Percentiles rank a stretch among this genome's conserved stretches.
Conservation (phyloP, 2,329 filamentous ascomycete species). For the Akanthomyces uredinophilus region DNA sequence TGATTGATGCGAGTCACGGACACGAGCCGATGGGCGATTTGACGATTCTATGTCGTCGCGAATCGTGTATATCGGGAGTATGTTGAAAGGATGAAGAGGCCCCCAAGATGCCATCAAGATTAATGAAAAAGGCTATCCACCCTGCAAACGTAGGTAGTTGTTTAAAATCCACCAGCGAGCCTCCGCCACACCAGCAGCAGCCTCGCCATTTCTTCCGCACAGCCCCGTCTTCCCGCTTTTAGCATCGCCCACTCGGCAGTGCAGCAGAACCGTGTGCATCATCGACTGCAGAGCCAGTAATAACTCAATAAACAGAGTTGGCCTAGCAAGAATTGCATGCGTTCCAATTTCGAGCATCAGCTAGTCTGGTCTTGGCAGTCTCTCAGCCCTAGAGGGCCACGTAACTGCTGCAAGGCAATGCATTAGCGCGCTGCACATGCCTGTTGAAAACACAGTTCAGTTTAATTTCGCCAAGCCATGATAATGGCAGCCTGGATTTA, state of each 20-base stretch:
- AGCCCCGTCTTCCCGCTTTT: constrained; percentile 9
- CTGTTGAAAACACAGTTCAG: background rate
- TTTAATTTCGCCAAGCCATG: background rate
- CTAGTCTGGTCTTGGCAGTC: background rate
- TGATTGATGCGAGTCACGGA: background rate
- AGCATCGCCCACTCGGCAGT: constrained; percentile 7
- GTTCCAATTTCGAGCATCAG: background rate
- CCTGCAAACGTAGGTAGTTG: background rate
- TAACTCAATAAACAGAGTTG: background rate
- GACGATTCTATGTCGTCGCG: too few species aligned
- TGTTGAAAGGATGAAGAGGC: background rate
- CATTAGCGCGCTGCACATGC: background rate
- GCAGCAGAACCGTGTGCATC: constrained; percentile 2
- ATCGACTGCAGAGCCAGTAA: background rate
- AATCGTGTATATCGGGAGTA: background rate
- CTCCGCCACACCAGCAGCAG: constrained; percentile 1
- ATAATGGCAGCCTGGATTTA: background rate
- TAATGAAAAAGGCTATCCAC: background rate
- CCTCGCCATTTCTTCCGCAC: background rate
- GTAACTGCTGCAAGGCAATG: background rate
- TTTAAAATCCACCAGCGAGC: background rate
- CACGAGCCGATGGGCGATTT: background rate
- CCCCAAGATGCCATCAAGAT: background rate
- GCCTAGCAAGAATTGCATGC: background rate
- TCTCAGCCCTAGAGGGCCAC: constrained; percentile 4